These are phyloP conservation scores for Diplodia seriata DNA, from an alignment of 2,329 filamentous ascomycete genomes.

Conservation along the genomic window DNA sequence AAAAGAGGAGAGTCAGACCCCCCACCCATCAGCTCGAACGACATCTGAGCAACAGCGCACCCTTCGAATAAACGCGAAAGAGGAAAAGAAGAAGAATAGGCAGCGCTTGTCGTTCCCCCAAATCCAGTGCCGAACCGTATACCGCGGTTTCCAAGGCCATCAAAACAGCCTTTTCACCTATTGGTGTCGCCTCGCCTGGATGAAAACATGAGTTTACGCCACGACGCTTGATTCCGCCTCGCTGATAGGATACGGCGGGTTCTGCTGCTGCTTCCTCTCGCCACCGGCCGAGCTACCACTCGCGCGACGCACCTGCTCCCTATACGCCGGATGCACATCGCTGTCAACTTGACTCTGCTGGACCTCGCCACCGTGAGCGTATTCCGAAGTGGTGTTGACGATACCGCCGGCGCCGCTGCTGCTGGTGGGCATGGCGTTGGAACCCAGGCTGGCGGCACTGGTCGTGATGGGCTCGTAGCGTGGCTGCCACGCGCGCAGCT, in stretches of 20 bases:
- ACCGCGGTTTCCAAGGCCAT: too few relatives aligned
- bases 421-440: conserved; percentile 52
- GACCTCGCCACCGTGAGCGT: conserved; percentile 26
- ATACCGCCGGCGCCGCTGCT: not conserved
- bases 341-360: conserved; percentile 7
- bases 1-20: too few relatives aligned
- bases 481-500: conserved; percentile 77
- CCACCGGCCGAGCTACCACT: conserved; percentile 8
- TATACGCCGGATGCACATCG: conserved; percentile 31
- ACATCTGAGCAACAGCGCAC: not conserved
- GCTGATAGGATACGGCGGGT: conserved; percentile 17
- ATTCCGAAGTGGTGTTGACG: conserved; percentile 9
- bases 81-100: too few relatives aligned
- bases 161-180: not conserved
- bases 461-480: conserved; percentile 59
- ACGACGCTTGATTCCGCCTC: conserved; percentile 5
- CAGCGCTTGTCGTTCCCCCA: too few relatives aligned
- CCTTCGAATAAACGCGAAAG: not conserved
- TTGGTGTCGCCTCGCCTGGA: not conserved
- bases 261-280: conserved; percentile 12
- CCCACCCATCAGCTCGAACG: not conserved
- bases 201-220: not conserved
- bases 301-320: conserved; percentile 15
- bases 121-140: too few relatives aligned
- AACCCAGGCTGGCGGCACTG: conserved; percentile 56